Evolutionary conservation across 2,329 filamentous ascomycete genomes (phyloP).

Genomic region (Biscogniauxia marginata): DNA sequence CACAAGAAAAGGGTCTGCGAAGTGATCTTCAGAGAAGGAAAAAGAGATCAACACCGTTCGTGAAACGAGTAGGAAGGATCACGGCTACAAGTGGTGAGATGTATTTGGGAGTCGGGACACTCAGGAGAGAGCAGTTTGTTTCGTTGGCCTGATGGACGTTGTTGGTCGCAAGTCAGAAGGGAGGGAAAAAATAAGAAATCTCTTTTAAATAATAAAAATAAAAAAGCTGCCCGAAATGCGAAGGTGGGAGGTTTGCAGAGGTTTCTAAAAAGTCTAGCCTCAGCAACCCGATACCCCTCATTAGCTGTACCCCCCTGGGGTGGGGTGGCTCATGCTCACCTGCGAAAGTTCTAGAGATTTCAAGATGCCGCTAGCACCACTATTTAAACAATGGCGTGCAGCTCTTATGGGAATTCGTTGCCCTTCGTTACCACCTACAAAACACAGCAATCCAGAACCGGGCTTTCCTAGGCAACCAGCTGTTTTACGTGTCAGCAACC

Average conservation of each 20-base stretch:
- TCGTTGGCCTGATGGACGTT: conserved; percentile 10
- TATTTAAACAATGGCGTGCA: background rate
- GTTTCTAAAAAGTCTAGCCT: conserved; percentile 17
- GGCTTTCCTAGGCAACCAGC: no score
- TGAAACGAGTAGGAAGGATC: conserved; percentile 4
- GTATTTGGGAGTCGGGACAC: background rate
- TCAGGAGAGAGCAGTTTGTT: conserved; percentile 1
- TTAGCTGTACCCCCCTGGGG: conserved; percentile 24
- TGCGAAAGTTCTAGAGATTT: conserved; percentile 32
- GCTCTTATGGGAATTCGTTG: background rate
- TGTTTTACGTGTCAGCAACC: no score
- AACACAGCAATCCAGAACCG: background rate
- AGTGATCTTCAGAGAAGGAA: background rate
- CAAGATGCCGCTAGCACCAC: conserved; percentile 11
- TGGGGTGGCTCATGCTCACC: conserved; percentile 1
- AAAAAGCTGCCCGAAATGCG: conserved; percentile 31
- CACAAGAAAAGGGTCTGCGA: background rate
- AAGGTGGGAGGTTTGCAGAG: conserved; percentile 20
- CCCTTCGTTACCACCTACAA: conserved; percentile 2
- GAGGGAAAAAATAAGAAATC: conserved; percentile 8
- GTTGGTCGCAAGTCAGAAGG: conserved; percentile 12
- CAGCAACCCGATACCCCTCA: conserved; percentile 22
- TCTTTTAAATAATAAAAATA: conserved; percentile 13
- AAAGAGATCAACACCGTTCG: conserved; percentile 1
- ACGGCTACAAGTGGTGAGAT: background rate